A percentile compares a stretch with the other conserved stretches of the same genome.
Evolutionary conservation across 768 basidiomycete species (phyloP).

Genomic region (Myochromella boudieri): DNA sequence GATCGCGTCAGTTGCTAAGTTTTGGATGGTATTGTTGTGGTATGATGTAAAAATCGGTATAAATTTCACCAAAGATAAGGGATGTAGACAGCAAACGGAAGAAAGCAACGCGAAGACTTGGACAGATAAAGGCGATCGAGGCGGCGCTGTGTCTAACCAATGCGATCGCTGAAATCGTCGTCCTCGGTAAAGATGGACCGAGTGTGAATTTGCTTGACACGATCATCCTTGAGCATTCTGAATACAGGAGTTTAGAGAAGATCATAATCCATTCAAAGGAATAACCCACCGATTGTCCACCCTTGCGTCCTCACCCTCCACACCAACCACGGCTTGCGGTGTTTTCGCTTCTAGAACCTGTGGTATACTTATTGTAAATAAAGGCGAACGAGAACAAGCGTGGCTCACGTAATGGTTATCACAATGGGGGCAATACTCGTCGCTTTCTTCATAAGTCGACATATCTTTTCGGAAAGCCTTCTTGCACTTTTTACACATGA

Average conservation of each 20-base stretch:
- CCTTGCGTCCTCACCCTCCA: slow-evolving; percentile 91
- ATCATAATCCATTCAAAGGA: neutral
- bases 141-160: too few relatives aligned
- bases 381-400: neutral
- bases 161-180: slow-evolving; percentile 17
- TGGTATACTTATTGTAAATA: neutral
- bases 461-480: slow-evolving; percentile 98
- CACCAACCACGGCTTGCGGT: slow-evolving; percentile 78
- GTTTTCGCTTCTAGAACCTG: slow-evolving; percentile 94
- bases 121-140: neutral
- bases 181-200: slow-evolving; percentile 34
- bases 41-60: slow-evolving; percentile 1
- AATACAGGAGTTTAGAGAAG: slow-evolving; percentile 3
- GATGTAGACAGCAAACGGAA: slow-evolving; percentile 4
- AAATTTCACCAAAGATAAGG: neutral
- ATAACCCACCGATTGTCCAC: slow-evolving; percentile 75
- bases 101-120: neutral
- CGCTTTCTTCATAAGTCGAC: slow-evolving; percentile 88
- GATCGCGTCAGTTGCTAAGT: slow-evolving; percentile 25
- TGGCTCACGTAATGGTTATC: slow-evolving; percentile 95
- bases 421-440: slow-evolving; percentile 97
- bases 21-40: neutral
- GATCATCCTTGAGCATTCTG: slow-evolving; percentile 93
- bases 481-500: slow-evolving; percentile 57
- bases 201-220: slow-evolving; percentile 53